These are phyloP conservation scores for Astrothelium subdiscretum DNA, from an alignment of 495 filamentous ascomycete species.

Conservation along the genomic window DNA sequence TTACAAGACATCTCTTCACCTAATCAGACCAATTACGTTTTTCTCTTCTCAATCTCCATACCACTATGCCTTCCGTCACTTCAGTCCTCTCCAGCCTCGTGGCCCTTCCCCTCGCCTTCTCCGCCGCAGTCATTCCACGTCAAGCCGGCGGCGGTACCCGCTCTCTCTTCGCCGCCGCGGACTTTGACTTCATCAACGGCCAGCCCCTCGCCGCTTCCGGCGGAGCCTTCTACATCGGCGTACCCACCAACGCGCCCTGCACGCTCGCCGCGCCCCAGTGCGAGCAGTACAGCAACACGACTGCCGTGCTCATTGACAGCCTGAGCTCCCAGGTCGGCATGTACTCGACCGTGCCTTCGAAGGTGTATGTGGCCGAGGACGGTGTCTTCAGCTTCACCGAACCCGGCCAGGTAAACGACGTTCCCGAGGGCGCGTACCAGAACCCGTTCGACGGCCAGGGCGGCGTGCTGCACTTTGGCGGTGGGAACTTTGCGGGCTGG, in stretches of 20 bases:
- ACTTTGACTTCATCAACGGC: background rate
- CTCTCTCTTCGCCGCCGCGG: background rate
- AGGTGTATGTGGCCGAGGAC: background rate
- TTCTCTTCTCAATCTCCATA: background rate
- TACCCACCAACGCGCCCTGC: constrained; percentile 1
- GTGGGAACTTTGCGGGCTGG: background rate
- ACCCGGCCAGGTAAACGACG: background rate
- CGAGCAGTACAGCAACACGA: constrained; percentile 3
- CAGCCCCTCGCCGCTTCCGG: background rate
- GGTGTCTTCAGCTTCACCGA: constrained; percentile 1
- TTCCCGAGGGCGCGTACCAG: background rate
- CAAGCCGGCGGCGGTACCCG: background rate
- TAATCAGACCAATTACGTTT: background rate
- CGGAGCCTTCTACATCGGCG: constrained; percentile 2
- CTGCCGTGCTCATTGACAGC: background rate
- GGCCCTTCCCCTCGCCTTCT: background rate
- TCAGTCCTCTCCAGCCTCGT: background rate
- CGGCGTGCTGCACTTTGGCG: constrained; percentile 1
- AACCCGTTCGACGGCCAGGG: background rate
- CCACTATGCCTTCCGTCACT: background rate
- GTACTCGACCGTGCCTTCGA: background rate
- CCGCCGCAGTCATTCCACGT: background rate
- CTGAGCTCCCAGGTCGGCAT: background rate
- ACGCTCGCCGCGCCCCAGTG: constrained; percentile 1
- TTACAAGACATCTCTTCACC: background rate